Evolutionary conservation across 768 basidiomycete species (phyloP).

Genomic region (Panus rudis): DNA sequence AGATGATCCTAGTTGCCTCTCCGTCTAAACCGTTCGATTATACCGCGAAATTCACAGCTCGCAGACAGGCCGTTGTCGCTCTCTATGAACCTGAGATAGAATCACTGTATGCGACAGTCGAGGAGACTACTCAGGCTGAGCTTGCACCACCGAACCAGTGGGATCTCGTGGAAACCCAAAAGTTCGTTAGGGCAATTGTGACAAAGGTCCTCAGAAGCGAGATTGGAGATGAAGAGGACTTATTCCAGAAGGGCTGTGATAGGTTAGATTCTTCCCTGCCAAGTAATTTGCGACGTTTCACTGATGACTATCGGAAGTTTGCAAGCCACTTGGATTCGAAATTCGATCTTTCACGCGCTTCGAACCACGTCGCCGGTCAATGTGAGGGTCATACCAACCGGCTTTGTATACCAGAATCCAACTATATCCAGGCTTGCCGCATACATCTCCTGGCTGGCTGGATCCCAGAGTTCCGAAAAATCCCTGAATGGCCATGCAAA

Average conservation of each 20-base stretch:
- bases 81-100: not conserved
- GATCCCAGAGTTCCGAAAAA: not conserved
- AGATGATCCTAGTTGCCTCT: conserved; percentile 37
- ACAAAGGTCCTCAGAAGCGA: conserved; percentile 8
- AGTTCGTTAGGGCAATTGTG: conserved; percentile 13
- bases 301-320: conserved; percentile 12
- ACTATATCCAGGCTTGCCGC: conserved; percentile 26
- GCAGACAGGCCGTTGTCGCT: not conserved
- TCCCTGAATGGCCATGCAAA: conserved; percentile 12
- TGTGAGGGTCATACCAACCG: conserved; percentile 17
- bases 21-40: conserved; percentile 1
- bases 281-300: not conserved
- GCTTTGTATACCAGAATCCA: conserved; percentile 33
- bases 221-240: conserved; percentile 11
- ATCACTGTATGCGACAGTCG: conserved; percentile 4
- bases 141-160: conserved; percentile 10
- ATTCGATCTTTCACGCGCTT: conserved; percentile 23
- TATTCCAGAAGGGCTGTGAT: conserved; percentile 19
- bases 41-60: not conserved
- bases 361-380: conserved; percentile 13
- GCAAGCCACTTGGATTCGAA: conserved; percentile 28
- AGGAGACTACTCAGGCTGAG: conserved; percentile 16
- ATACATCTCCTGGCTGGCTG: conserved; percentile 11
- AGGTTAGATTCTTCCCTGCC: conserved; percentile 7
- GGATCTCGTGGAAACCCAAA: conserved; percentile 4